phyloP scores from a whole-genome alignment of 441 rosid genomes.

The Mallotus japonicus region DNA sequence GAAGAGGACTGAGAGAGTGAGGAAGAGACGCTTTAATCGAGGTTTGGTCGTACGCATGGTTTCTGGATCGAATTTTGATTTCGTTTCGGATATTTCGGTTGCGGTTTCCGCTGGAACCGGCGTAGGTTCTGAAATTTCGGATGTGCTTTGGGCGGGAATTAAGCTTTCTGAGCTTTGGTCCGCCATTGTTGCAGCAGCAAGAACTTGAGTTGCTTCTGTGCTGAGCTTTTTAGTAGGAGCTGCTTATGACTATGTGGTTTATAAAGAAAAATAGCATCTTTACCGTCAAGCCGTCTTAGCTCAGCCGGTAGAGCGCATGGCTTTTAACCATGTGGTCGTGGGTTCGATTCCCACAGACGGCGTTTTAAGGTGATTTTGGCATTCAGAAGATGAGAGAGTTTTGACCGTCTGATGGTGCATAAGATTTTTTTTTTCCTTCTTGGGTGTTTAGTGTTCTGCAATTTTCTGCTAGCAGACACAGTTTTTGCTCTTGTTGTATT shows the following conservation, averaged over 20 bases:
- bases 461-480: no score
- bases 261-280: no score
- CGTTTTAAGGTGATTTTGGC: neutral
- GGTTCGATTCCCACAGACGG: constrained; percentile 37
- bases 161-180: neutral
- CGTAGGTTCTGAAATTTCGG: constrained; percentile 23
- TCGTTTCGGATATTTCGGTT: constrained; percentile 18
- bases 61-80: constrained; percentile 38
- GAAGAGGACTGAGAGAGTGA: constrained; percentile 59
- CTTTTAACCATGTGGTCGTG: constrained; percentile 39
- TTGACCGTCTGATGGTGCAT: no score
- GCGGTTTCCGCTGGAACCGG: constrained; percentile 15
- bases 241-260: no score
- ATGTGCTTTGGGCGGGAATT: no score
- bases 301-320: constrained; percentile 39
- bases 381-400: no score
- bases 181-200: neutral
- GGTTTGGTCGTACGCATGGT: constrained; percentile 68
- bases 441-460: no score
- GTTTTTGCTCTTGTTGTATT: no score
- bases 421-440: no score
- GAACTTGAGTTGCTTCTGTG: no score
- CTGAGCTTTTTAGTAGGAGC: no score
- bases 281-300: constrained; percentile 26
- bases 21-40: constrained; percentile 69